Conservation (phyloP, 495 filamentous ascomycete genomes). For the Aspergillus coremiiformis region DNA sequence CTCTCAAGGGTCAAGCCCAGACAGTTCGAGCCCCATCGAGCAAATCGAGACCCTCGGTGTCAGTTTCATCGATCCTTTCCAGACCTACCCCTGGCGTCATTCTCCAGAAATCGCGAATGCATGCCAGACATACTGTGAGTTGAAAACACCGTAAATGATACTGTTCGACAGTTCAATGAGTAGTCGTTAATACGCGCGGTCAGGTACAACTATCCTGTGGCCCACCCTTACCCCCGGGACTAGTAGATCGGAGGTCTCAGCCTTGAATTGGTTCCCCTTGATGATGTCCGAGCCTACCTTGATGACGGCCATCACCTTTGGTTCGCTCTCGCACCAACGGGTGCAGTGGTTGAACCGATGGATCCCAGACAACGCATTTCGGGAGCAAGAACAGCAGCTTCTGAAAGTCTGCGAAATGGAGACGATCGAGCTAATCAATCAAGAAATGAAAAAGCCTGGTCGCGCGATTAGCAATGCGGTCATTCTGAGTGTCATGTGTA, state of each 20-base stretch:
- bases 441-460: constrained; percentile 24
- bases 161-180: not conserved
- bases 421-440: constrained; percentile 31
- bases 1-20: not conserved
- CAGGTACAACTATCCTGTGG: constrained; percentile 19
- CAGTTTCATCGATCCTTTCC: constrained; percentile 27
- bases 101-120: constrained; percentile 20
- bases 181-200: not conserved
- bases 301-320: constrained; percentile 34
- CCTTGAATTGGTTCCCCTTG: constrained; percentile 27
- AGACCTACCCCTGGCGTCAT: constrained; percentile 19
- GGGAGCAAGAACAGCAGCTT: constrained; percentile 20
- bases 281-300: constrained; percentile 29
- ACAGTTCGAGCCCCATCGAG: constrained; percentile 1
- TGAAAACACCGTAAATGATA: constrained; percentile 3
- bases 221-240: constrained; percentile 26
- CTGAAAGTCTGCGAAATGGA: constrained; percentile 31
- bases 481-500: constrained; percentile 34
- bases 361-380: constrained; percentile 17
- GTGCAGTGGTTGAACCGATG: constrained; percentile 29
- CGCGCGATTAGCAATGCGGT: constrained; percentile 31
- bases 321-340: constrained; percentile 34
- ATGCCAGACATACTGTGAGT: constrained; percentile 23
- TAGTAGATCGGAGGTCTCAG: constrained; percentile 1
- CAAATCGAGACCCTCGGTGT: constrained; percentile 23